Conservation (phyloP, 805 yeast genomes). For the Metschnikowia similis region DNA sequence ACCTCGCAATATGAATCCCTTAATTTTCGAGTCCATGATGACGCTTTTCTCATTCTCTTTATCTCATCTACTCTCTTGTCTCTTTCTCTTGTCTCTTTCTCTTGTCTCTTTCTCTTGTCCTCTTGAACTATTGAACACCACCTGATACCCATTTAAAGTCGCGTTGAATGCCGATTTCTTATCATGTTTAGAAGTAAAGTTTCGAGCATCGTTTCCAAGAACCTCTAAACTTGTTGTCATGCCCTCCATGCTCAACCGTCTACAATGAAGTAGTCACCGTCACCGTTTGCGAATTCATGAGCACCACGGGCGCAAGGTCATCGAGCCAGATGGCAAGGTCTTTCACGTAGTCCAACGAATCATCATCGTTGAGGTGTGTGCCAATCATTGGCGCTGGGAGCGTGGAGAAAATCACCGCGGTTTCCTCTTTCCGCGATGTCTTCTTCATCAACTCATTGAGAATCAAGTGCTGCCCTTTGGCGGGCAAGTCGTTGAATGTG, state of each 20-base stretch:
- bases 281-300: slow-evolving; percentile 88
- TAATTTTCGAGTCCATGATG: too few relatives aligned
- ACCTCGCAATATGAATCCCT: too few relatives aligned
- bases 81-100: too few relatives aligned
- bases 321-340: slow-evolving; percentile 77
- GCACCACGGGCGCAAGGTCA: slow-evolving; percentile 74
- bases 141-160: too few relatives aligned
- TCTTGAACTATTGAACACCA: too few relatives aligned
- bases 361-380: slow-evolving; percentile 65
- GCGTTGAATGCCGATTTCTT: too few relatives aligned
- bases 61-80: too few relatives aligned
- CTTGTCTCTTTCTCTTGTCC: too few relatives aligned
- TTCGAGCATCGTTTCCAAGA: too few relatives aligned
- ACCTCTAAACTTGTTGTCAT: neutral
- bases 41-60: too few relatives aligned
- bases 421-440: slow-evolving; percentile 46
- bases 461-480: slow-evolving; percentile 84
- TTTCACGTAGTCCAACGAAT: slow-evolving; percentile 69
- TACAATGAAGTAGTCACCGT: slow-evolving; percentile 92
- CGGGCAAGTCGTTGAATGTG: slow-evolving; percentile 84
- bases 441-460: slow-evolving; percentile 78
- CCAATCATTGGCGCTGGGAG: slow-evolving; percentile 86
- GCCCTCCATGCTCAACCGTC: neutral
- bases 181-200: too few relatives aligned
- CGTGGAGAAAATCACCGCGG: slow-evolving; percentile 82